Base-by-base conservation (phyloP, 768 basidiomycete species). In the Pholiota conissans region DNA sequence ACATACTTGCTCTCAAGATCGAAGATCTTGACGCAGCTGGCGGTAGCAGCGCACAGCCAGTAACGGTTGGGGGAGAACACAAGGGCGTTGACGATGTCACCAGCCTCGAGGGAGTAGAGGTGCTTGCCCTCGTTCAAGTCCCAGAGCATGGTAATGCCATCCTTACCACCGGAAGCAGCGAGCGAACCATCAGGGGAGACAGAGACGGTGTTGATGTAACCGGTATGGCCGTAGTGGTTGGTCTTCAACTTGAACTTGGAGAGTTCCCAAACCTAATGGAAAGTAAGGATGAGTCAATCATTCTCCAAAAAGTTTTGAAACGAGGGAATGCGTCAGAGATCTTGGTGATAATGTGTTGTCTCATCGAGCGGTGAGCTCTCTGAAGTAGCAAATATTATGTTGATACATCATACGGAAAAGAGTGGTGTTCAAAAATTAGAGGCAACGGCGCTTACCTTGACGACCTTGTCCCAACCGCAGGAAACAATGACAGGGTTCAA, bases 41-140 rank as follows among this genome's bases (percentile, higher is more conserved):
- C 85, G 62, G 97, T 98, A 63, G 97, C 97, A 67, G 97, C 97
- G 73, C 97, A 99, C 63, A 99, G 81, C 97, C 97, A 99, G 90
- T 99, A 99, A 58, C 96, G 90, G 85, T 99, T 99, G 59, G 97
- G 97, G 14, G 93, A 95, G 85, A 99, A 99, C 73, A 98, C 97
- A 65, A 99, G 91, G 60, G 97, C 95, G 73, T 99, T 98, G 85
- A 99, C 95, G 65, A 95, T 81, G 73, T 99, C 93, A 59, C 95
- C 95, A 48, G 97, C 97, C 76, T 99, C 97, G 58, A 99, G 90
- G 53, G 95, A 98, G 85, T 99, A 99, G 69, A 99, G 88, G 84
- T 98, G 97, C 82, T 98, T 98, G 83, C 95, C 95, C 83, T 98
- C 97, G 79, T 98, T 98, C 69, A 99, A 81, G 74, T 99, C 97